Percentiles rank a stretch among this genome's conserved stretches.
phyloP scores from a whole-genome alignment of 2,329 filamentous ascomycete species.

The Ascochyta fabae region DNA sequence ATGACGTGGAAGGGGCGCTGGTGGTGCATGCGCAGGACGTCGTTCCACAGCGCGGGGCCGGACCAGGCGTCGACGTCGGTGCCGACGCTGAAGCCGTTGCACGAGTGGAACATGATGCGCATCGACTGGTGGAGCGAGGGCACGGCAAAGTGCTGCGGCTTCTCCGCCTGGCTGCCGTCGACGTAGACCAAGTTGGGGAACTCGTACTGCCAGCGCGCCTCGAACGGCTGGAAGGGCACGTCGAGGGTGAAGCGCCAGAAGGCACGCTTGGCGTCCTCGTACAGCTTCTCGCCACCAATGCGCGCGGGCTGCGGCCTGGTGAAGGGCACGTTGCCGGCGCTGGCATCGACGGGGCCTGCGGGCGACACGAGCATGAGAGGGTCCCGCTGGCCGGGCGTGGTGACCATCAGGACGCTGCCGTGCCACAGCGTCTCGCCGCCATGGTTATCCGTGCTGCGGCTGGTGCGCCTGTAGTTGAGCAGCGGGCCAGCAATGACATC shows the following conservation, averaged over 20 bases:
- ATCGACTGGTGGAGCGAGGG: slow-evolving; percentile 68
- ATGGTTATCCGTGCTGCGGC: too few relatives aligned
- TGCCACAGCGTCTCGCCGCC: slow-evolving; percentile 68
- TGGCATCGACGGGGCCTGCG: slow-evolving; percentile 51
- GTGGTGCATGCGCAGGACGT: slow-evolving; percentile 66
- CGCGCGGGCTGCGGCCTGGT: slow-evolving; percentile 35
- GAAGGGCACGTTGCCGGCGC: slow-evolving; percentile 32
- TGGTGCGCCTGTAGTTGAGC: slow-evolving; percentile 79
- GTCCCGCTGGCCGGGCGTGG: slow-evolving; percentile 70
- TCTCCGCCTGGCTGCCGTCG: slow-evolving; percentile 51
- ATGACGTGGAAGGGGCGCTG: slow-evolving; percentile 69
- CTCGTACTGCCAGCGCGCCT: slow-evolving; percentile 80
- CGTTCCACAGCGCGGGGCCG: slow-evolving; percentile 68
- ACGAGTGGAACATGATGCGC: slow-evolving; percentile 74
- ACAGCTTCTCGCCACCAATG: slow-evolving; percentile 62
- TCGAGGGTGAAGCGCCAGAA: slow-evolving; percentile 66
- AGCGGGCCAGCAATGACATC: slow-evolving; percentile 75
- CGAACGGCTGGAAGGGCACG: slow-evolving; percentile 72
- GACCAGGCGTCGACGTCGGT: slow-evolving; percentile 69
- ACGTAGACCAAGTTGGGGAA: slow-evolving; percentile 71
- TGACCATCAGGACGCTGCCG: slow-evolving; percentile 85
- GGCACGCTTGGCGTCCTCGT: slow-evolving; percentile 63
- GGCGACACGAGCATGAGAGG: slow-evolving; percentile 65
- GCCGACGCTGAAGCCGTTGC: slow-evolving; percentile 72
- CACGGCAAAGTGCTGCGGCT: slow-evolving; percentile 58